Conservation (phyloP, 2,329 filamentous ascomycete species). For the Stenocarpella maydis region DNA sequence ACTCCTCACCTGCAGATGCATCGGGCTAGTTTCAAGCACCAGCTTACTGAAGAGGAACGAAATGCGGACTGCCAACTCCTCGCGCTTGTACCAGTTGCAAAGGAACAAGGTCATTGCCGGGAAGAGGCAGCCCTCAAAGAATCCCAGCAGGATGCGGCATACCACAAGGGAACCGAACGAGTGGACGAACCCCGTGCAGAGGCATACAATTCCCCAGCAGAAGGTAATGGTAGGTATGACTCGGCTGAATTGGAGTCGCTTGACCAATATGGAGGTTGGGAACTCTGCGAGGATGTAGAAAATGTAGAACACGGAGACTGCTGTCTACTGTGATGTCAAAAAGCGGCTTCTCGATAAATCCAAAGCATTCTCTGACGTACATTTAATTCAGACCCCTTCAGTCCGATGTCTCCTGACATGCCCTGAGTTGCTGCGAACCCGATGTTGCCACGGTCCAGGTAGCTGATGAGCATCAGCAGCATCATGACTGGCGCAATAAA, state of each 20-base stretch:
- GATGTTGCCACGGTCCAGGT: conserved; percentile 41
- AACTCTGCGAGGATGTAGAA: conserved; percentile 42
- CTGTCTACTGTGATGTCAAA: conserved; percentile 37
- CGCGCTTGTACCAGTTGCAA: conserved; percentile 44
- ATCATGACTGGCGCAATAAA: conserved; percentile 35
- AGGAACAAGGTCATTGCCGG: conserved; percentile 42
- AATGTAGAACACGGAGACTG: conserved; percentile 41
- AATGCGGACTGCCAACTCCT: conserved; percentile 42
- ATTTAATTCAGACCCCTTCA: not conserved
- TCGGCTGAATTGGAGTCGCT: conserved; percentile 40
- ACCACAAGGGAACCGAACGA: conserved; percentile 41
- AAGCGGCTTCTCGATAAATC: not conserved
- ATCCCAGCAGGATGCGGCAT: conserved; percentile 41
- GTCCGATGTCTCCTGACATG: conserved; percentile 36
- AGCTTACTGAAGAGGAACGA: conserved; percentile 41
- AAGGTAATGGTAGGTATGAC: conserved; percentile 39
- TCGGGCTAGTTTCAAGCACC: accelerated
- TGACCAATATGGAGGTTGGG: conserved; percentile 39
- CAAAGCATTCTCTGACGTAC: not conserved
- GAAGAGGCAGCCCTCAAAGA: conserved; percentile 44
- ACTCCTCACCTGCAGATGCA: no score
- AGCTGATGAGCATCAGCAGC: conserved; percentile 38
- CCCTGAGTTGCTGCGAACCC: conserved; percentile 42
- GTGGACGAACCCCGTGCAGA: conserved; percentile 41
- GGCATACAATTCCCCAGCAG: conserved; percentile 42